A percentile compares a stretch with the other conserved stretches of the same genome.
phyloP scores from a whole-genome alignment of 164 flowering plant species.

The Nymphaea thermarum region DNA sequence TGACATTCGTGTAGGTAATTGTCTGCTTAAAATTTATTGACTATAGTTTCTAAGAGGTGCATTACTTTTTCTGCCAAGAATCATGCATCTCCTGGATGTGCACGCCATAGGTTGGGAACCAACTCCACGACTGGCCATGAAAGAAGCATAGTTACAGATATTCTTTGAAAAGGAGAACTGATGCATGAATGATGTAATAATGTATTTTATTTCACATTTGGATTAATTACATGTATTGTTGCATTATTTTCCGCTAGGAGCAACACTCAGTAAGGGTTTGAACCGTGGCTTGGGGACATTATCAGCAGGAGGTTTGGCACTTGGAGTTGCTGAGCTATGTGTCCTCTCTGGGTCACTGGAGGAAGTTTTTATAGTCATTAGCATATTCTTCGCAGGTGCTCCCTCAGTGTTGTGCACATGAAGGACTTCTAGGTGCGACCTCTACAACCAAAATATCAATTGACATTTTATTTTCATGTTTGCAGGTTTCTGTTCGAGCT shows the following conservation, averaged over 20 bases:
- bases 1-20: too few species aligned
- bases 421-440: neutral
- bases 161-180: too few species aligned
- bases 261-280: slow-evolving; percentile 73
- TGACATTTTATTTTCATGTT: neutral
- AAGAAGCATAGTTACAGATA: too few species aligned
- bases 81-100: too few species aligned
- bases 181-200: too few species aligned
- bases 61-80: too few species aligned
- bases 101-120: too few species aligned
- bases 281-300: slow-evolving; percentile 82
- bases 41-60: too few species aligned
- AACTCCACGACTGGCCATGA: too few species aligned
- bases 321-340: slow-evolving; percentile 49
- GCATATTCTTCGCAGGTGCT: slow-evolving; percentile 62
- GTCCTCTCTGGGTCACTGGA: slow-evolving; percentile 29
- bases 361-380: slow-evolving; percentile 35
- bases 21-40: too few species aligned
- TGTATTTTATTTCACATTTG: neutral
- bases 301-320: slow-evolving; percentile 72
- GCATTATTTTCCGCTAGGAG: slow-evolving; percentile 30
- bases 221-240: neutral
- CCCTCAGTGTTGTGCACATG: neutral
- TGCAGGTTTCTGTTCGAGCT: slow-evolving; percentile 49
- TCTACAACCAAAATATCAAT: neutral